phyloP scores from a whole-genome alignment of 2,329 filamentous ascomycete species.

The Chaetomiaceae sp. region DNA sequence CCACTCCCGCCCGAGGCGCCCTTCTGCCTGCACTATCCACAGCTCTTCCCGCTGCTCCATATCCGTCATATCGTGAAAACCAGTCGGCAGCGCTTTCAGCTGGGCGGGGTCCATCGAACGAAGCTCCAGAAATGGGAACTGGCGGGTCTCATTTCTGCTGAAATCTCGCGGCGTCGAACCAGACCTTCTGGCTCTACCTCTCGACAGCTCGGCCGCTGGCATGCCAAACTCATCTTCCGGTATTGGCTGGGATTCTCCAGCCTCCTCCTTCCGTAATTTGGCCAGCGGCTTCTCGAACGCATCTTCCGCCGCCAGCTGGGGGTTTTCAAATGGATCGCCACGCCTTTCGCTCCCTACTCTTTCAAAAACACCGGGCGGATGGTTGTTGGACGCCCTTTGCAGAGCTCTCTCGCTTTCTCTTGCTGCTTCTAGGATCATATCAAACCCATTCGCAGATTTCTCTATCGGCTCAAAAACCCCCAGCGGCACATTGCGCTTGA shows the following conservation, averaged over 20 bases:
- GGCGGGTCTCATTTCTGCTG: background rate
- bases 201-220: background rate
- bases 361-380: background rate
- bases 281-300: background rate
- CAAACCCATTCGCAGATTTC: too few relatives aligned
- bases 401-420: background rate
- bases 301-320: background rate
- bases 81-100: conserved; percentile 11
- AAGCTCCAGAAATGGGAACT: background rate
- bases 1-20: conserved; percentile 11
- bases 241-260: background rate
- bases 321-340: background rate
- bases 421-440: background rate
- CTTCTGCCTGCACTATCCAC: conserved; percentile 14
- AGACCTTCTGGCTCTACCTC: background rate
- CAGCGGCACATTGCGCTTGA: too few relatives aligned
- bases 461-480: too few relatives aligned
- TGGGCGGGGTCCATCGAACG: conserved; percentile 1
- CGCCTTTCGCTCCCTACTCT: background rate
- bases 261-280: too few relatives aligned
- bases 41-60: conserved; percentile 18
- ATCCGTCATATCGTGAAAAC: conserved; percentile 12
- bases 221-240: background rate
- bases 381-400: background rate
- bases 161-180: background rate